These are phyloP conservation scores for Cicer pinnatifidum DNA, from an alignment of 306 rosid species.

Conservation along the genomic window DNA sequence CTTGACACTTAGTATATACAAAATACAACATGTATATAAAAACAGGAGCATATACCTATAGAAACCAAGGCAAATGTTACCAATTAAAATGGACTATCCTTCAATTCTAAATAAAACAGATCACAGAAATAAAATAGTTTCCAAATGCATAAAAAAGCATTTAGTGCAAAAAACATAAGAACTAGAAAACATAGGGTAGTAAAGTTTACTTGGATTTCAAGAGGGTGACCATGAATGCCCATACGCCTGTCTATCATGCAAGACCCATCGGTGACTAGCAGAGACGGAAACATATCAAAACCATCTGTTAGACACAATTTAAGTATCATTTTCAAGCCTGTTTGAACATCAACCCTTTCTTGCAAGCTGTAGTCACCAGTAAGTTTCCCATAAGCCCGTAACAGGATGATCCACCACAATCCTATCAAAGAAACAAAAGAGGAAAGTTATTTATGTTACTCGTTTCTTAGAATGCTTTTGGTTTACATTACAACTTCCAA, in stretches of 20 bases:
- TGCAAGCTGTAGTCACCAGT: conserved; percentile 87
- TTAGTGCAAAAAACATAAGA: conserved; percentile 30
- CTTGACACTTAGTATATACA: conserved; percentile 19
- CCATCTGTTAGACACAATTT: conserved; percentile 95
- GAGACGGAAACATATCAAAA: conserved; percentile 98
- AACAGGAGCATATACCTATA: conserved; percentile 7
- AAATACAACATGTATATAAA: not conserved
- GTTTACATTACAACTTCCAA: conserved; percentile 11
- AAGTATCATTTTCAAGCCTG: conserved; percentile 94
- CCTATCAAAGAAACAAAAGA: conserved; percentile 57
- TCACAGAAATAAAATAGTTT: conserved; percentile 25
- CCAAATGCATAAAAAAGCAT: conserved; percentile 34
- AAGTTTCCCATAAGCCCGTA: conserved; percentile 92
- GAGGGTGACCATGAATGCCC: conserved; percentile 99
- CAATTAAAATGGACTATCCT: conserved; percentile 16
- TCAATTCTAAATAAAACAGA: conserved; percentile 20
- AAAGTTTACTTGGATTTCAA: conserved; percentile 89
- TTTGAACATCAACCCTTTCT: conserved; percentile 94
- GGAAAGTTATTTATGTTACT: conserved; percentile 22
- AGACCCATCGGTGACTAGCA: conserved; percentile 94
- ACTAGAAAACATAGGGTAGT: conserved; percentile 33
- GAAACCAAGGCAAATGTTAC: conserved; percentile 8
- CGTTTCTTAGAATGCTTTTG: not conserved
- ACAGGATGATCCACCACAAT: conserved; percentile 95
- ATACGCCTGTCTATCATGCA: conserved; percentile 98